These are phyloP conservation scores for Rhodotorula babjevae DNA, from an alignment of 768 basidiomycete species.

Conservation along the genomic window DNA sequence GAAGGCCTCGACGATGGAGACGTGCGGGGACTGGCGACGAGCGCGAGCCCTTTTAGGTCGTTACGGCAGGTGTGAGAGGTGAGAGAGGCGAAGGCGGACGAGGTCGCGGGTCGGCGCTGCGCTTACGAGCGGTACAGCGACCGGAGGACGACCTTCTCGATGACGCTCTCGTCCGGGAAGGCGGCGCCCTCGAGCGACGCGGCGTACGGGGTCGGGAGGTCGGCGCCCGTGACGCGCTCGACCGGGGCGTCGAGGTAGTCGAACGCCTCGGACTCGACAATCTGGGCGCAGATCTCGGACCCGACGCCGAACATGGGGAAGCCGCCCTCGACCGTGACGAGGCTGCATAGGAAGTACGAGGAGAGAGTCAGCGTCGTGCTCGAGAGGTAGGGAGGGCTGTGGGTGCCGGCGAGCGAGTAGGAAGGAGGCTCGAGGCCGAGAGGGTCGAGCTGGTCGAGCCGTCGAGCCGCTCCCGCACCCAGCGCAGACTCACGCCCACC, in stretches of 20 bases:
- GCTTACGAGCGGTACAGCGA: slow-evolving; percentile 27
- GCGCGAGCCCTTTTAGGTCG: no score
- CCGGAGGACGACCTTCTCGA: slow-evolving; percentile 92
- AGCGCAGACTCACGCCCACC: no score
- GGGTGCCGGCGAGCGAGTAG: no score
- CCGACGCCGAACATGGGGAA: slow-evolving; percentile 99
- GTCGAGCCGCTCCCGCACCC: no score
- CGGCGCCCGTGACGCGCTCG: slow-evolving; percentile 92
- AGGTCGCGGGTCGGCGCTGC: background rate
- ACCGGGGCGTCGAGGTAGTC: slow-evolving; percentile 98
- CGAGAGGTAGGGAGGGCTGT: no score
- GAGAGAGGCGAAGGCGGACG: background rate
- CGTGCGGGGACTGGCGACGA: background rate
- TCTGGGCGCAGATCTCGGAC: slow-evolving; percentile 95
- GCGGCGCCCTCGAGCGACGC: slow-evolving; percentile 78
- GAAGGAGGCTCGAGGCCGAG: background rate
- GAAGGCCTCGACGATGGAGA: background rate
- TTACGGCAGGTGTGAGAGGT: no score
- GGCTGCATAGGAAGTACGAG: slow-evolving; percentile 50
- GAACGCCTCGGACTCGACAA: slow-evolving; percentile 93
- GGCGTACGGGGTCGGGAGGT: slow-evolving; percentile 98
- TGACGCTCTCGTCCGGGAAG: slow-evolving; percentile 87
- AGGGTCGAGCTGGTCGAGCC: no score
- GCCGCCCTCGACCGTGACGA: slow-evolving; percentile 93
- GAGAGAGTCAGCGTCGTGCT: background rate